Conservation (phyloP, 768 basidiomycete species). For the Psilocybe cyanescens region DNA sequence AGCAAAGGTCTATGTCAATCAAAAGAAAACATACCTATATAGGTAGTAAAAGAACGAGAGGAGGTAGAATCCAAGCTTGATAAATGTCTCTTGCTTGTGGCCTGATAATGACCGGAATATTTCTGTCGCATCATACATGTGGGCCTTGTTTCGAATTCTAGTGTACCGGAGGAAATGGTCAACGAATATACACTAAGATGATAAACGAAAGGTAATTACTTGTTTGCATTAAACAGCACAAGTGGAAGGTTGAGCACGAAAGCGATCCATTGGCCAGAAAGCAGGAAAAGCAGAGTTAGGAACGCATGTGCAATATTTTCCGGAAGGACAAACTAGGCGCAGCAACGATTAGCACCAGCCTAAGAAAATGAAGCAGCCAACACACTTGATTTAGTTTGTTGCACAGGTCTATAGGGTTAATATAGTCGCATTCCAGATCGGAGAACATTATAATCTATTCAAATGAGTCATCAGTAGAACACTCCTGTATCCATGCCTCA, state of each 20-base stretch:
- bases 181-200: constrained; percentile 2
- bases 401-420: constrained; percentile 99
- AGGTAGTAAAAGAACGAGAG: constrained; percentile 93
- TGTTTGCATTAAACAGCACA: constrained; percentile 90
- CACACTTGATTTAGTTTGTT: constrained; percentile 97
- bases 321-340: constrained; percentile 87
- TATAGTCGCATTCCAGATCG: constrained; percentile 98
- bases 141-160: constrained; percentile 90
- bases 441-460: constrained; percentile 99
- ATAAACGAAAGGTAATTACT: constrained; percentile 56
- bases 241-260: constrained; percentile 91
- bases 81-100: constrained; percentile 96
- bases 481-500: neutral
- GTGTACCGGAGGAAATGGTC: neutral
- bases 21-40: constrained; percentile 64
- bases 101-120: constrained; percentile 93
- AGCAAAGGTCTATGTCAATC: neutral
- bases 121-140: constrained; percentile 99
- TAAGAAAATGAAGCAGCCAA: constrained; percentile 4
- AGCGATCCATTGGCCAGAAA: constrained; percentile 94
- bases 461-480: constrained; percentile 7
- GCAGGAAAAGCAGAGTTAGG: constrained; percentile 88
- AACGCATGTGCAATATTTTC: constrained; percentile 96
- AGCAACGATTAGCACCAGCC: neutral
- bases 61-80: constrained; percentile 94